phyloP scores from a whole-genome alignment of 2,329 filamentous ascomycete species.

The Ophiostoma australiae region DNA sequence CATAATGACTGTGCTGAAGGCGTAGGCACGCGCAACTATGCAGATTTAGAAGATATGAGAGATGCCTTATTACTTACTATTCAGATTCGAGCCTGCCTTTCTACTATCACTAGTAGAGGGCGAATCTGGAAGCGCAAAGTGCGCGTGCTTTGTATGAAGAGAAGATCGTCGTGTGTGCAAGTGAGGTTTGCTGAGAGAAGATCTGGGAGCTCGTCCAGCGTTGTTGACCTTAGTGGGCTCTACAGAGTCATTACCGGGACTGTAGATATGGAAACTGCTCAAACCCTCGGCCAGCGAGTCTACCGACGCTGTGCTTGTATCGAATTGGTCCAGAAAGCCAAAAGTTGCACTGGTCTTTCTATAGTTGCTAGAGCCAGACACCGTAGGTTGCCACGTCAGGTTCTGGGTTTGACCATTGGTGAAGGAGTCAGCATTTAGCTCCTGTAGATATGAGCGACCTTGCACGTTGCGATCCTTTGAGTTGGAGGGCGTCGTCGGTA shows the following conservation, averaged over 20 bases:
- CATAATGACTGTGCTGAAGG: background rate
- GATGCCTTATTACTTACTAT: slow-evolving; percentile 7
- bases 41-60: background rate
- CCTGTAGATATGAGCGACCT: slow-evolving; percentile 20
- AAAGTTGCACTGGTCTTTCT: background rate
- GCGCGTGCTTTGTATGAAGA: slow-evolving; percentile 17
- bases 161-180: background rate
- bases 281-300: slow-evolving; percentile 36
- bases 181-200: slow-evolving; percentile 3
- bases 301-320: slow-evolving; percentile 18
- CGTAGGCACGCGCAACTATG: background rate
- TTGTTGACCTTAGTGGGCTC: background rate
- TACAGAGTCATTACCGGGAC: slow-evolving; percentile 15
- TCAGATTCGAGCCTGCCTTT: background rate
- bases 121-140: slow-evolving; percentile 20
- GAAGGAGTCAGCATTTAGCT: slow-evolving; percentile 19
- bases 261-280: slow-evolving; percentile 34
- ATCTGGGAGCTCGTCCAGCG: background rate
- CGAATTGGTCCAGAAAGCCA: background rate
- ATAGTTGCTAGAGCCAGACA: background rate
- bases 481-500: slow-evolving; percentile 3
- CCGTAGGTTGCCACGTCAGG: background rate
- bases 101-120: background rate
- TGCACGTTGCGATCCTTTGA: slow-evolving; percentile 10
- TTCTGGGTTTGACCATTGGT: slow-evolving; percentile 21